Percentiles rank a stretch among this genome's conserved stretches.
phyloP scores from a whole-genome alignment of 768 basidiomycete genomes.

The Leccinum rimulosum region DNA sequence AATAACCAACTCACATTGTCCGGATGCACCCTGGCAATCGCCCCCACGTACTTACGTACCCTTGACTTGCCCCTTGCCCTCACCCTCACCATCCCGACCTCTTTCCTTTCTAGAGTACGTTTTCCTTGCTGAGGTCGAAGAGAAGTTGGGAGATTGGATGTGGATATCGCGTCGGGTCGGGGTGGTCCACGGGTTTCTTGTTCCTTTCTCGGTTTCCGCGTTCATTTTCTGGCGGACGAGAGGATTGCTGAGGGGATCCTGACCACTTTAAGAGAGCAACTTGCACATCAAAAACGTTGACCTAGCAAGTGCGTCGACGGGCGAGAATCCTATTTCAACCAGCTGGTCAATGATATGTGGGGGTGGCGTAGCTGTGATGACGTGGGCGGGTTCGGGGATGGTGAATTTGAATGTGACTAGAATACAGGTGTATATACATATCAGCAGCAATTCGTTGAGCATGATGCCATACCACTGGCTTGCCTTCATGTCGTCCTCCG shows the following conservation, averaged over 20 bases:
- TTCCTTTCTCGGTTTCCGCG: no score
- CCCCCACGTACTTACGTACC: conserved; percentile 74
- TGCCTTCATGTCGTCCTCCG: conserved; percentile 61
- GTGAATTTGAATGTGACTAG: conserved; percentile 12
- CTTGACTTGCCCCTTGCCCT: conserved; percentile 81
- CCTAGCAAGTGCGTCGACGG: conserved; percentile 59
- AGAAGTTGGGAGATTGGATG: no score
- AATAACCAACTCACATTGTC: conserved; percentile 72
- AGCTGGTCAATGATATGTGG: conserved; percentile 90
- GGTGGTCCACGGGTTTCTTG: no score
- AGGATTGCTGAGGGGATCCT: no score
- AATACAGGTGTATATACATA: background rate
- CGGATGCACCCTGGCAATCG: conserved; percentile 93
- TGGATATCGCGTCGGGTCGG: conserved; percentile 47
- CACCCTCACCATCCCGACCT: conserved; percentile 83
- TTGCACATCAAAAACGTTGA: conserved; percentile 62
- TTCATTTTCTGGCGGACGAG: no score
- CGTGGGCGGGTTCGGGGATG: conserved; percentile 10
- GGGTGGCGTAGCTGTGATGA: conserved; percentile 52
- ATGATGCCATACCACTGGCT: conserved; percentile 44
- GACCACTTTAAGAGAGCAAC: conserved; percentile 42
- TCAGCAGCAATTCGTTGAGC: background rate
- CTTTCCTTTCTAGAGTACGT: conserved; percentile 56
- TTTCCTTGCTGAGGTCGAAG: no score
- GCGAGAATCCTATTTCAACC: conserved; percentile 93